These are phyloP conservation scores for Pisolithus albus DNA, from an alignment of 768 basidiomycete species.

Conservation along the genomic window DNA sequence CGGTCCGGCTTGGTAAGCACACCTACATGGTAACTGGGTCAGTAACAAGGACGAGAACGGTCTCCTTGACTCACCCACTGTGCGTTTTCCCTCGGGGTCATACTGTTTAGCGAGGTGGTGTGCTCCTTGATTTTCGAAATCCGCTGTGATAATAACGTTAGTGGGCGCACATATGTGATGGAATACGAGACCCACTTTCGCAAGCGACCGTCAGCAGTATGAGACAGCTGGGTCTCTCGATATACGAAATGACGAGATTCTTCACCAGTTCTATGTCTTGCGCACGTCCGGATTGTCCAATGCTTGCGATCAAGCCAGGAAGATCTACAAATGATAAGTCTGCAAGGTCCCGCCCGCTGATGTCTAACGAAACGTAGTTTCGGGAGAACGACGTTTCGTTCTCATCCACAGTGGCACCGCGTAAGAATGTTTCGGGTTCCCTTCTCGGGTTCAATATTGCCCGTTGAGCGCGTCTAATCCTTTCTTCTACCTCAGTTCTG, in stretches of 20 bases:
- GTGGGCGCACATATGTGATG: constrained; percentile 1
- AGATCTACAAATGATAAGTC: constrained; percentile 37
- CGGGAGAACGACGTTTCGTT: constrained; percentile 28
- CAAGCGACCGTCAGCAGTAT: constrained; percentile 48
- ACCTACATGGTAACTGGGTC: constrained; percentile 23
- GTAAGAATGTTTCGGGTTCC: constrained; percentile 16
- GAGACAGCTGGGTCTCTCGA: constrained; percentile 40
- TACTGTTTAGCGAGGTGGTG: constrained; percentile 38
- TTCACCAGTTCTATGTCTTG: constrained; percentile 40
- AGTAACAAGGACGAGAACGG: neutral
- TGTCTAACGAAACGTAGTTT: constrained; percentile 37
- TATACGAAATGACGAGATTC: constrained; percentile 42
- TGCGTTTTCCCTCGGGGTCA: constrained; percentile 43
- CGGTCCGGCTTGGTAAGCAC: constrained; percentile 54
- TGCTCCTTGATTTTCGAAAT: constrained; percentile 55
- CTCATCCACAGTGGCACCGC: constrained; percentile 9
- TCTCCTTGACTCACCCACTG: constrained; percentile 36
- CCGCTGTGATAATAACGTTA: constrained; percentile 32
- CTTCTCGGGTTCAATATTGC: constrained; percentile 46
- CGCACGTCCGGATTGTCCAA: constrained; percentile 44
- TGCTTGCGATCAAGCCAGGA: constrained; percentile 34
- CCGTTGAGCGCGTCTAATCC: constrained; percentile 53
- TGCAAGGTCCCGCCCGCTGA: constrained; percentile 32
- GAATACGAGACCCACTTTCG: constrained; percentile 36
- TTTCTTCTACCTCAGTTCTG: constrained; percentile 40